Base-by-base conservation (phyloP, 2,329 filamentous ascomycete genomes). In the Aspergillus quadricinctus region DNA sequence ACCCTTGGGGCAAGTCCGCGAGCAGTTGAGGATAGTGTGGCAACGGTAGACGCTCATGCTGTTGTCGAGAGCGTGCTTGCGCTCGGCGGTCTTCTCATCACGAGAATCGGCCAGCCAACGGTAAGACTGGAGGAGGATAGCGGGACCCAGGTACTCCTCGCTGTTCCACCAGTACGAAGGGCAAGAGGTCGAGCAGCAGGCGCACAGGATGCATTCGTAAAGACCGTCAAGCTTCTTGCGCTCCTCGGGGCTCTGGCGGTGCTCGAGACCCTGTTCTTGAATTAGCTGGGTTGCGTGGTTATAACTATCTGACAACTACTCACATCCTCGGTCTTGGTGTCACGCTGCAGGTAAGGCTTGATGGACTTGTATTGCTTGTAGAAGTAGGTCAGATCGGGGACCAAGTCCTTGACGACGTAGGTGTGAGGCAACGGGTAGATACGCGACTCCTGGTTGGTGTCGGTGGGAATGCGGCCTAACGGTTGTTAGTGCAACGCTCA, bases 341-440 rank as follows among this genome's bases (percentile, higher is more conserved):
- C 88, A 71, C 92, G 86, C 81, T 97, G 94, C 53, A 99, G 87
- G 77, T 96, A 99, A 46, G 94, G 94, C 87, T 97, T 96, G 80
- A 99, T 97, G 17, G 92, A 97, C 80, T 97, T 96, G 86, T 99
- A 99, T 83, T 99, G 94, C 85, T 97, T 97, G 86, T 99, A 99
- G 81, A 99, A 97, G 72, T 94, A 89, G 61, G 94, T 99, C 80
- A 99, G 81, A 75, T 99, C 94, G 57, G 94, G 93, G 35, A 99
- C 94, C 61, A 99, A 86, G 75, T 99, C 94, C 86, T 97, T 99
- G 80, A 99, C 92, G 67, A 99, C 90, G 79, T 97, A 99, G 77
- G 92, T 97, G 81, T 99, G 94, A 69, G 94, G 94, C 66, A 99
- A 84, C 59, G 94, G 94, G 81, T 99, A 99, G 77, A 99, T 92